Conservation (phyloP, 2,329 filamentous ascomycete genomes). For the Juglanconis oblonga region DNA sequence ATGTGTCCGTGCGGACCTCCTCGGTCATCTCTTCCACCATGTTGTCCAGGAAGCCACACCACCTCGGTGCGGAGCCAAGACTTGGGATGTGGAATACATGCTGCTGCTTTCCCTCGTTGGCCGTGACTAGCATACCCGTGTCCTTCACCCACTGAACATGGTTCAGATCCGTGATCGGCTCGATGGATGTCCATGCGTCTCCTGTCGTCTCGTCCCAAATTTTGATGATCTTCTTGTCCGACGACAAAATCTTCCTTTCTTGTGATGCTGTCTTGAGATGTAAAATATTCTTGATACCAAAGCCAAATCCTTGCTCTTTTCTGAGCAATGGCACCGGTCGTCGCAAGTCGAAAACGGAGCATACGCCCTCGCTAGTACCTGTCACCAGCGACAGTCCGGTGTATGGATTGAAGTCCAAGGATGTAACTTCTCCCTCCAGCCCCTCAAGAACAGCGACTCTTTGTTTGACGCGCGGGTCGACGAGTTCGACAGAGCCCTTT, state of each 20-base stretch:
- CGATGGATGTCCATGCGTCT: conserved; percentile 90
- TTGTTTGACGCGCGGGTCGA: conserved; percentile 83
- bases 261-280: conserved; percentile 69
- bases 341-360: conserved; percentile 89
- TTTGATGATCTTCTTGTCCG: conserved; percentile 96
- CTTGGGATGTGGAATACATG: conserved; percentile 95
- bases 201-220: conserved; percentile 81
- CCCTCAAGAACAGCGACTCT: conserved; percentile 73
- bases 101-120: conserved; percentile 93
- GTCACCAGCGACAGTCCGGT: conserved; percentile 83
- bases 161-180: conserved; percentile 92
- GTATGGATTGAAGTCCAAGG: conserved; percentile 73
- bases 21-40: conserved; percentile 99
- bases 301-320: conserved; percentile 96
- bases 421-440: conserved; percentile 73
- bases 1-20: conserved; percentile 72
- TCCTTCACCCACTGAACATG: conserved; percentile 90
- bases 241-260: conserved; percentile 83
- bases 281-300: conserved; percentile 81
- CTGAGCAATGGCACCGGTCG: conserved; percentile 80
- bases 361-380: conserved; percentile 82
- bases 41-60: conserved; percentile 96
- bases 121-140: conserved; percentile 91
- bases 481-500: conserved; percentile 93
- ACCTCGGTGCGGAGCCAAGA: conserved; percentile 86